A percentile compares a stretch with the other conserved stretches of the same genome.
Conservation (phyloP, 106 monocot genomes). For the Ottelia alismoides region DNA sequence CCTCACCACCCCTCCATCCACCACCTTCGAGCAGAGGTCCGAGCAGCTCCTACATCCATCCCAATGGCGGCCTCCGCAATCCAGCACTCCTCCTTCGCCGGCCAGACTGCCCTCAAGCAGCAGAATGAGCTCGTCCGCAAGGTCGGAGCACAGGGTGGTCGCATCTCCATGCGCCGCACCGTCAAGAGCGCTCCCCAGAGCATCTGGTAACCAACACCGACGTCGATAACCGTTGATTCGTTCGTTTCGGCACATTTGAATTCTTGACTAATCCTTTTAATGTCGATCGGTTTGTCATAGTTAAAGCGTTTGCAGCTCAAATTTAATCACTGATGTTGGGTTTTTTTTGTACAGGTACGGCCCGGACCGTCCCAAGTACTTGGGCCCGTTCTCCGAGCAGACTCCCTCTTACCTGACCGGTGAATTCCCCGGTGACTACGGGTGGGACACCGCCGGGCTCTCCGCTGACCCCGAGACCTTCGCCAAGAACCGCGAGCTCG, state of each 20-base stretch:
- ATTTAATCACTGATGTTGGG: not conserved
- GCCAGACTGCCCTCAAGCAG: slow-evolving; percentile 40
- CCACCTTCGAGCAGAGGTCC: not conserved
- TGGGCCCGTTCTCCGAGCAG: slow-evolving; percentile 66
- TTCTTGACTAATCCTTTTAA: too few relatives aligned
- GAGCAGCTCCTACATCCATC: not conserved
- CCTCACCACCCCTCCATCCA: not conserved
- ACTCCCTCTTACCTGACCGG: slow-evolving; percentile 27
- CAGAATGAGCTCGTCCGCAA: slow-evolving; percentile 45
- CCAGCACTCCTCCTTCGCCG: slow-evolving; percentile 50
- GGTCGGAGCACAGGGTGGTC: slow-evolving; percentile 34
- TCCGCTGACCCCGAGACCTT: slow-evolving; percentile 69
- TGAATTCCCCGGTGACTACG: slow-evolving; percentile 10
- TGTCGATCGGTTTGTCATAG: too few relatives aligned
- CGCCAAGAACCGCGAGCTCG: slow-evolving; percentile 28
- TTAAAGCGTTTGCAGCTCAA: not conserved
- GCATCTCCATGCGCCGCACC: slow-evolving; percentile 92
- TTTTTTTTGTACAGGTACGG: slow-evolving; percentile 42
- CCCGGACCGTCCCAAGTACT: slow-evolving; percentile 46
- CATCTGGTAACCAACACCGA: slow-evolving; percentile 39
- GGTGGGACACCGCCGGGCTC: slow-evolving; percentile 13
- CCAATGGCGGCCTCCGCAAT: slow-evolving; percentile 65
- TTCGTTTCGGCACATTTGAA: not conserved
- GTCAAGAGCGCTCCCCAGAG: slow-evolving; percentile 67
- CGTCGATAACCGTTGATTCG: not conserved